Percentiles rank a stretch among this genome's conserved stretches.
phyloP scores from a whole-genome alignment of 2,329 filamentous ascomycete species.

The Ophiostoma fasciatum region DNA sequence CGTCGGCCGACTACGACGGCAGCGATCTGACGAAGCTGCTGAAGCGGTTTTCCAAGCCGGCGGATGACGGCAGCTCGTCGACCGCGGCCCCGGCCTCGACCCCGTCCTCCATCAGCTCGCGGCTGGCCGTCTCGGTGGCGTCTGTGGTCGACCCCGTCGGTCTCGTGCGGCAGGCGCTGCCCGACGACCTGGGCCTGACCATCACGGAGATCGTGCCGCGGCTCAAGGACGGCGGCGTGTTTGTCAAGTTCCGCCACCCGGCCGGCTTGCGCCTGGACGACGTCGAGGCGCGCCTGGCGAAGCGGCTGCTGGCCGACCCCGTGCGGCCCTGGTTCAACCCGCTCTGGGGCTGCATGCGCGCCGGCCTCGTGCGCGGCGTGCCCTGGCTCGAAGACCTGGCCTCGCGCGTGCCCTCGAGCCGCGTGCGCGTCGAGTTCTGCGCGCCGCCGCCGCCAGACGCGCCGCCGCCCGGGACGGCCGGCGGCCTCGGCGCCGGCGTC shows the following conservation, averaged over 20 bases:
- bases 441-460: constrained; percentile 53
- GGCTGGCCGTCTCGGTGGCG: not conserved
- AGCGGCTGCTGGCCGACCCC: constrained; percentile 51
- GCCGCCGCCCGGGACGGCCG: constrained; percentile 30
- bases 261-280: constrained; percentile 23
- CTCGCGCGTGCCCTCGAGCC: constrained; percentile 54
- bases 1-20: constrained; percentile 18
- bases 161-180: constrained; percentile 47
- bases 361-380: constrained; percentile 61
- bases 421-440: constrained; percentile 74
- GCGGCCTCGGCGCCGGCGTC: too few relatives aligned
- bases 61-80: constrained; percentile 23
- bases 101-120: not conserved
- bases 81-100: not conserved
- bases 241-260: constrained; percentile 63
- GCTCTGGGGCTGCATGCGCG: constrained; percentile 48
- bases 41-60: constrained; percentile 34
- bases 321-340: constrained; percentile 87
- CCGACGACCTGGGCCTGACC: constrained; percentile 45
- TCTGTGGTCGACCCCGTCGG: constrained; percentile 31
- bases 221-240: constrained; percentile 83
- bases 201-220: constrained; percentile 72
- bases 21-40: constrained; percentile 35
- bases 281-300: constrained; percentile 37
- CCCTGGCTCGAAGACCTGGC: constrained; percentile 94